These are phyloP conservation scores for Nicotiana obtusifolia DNA, from an alignment of 257 asterid genomes.

Conservation along the genomic window DNA sequence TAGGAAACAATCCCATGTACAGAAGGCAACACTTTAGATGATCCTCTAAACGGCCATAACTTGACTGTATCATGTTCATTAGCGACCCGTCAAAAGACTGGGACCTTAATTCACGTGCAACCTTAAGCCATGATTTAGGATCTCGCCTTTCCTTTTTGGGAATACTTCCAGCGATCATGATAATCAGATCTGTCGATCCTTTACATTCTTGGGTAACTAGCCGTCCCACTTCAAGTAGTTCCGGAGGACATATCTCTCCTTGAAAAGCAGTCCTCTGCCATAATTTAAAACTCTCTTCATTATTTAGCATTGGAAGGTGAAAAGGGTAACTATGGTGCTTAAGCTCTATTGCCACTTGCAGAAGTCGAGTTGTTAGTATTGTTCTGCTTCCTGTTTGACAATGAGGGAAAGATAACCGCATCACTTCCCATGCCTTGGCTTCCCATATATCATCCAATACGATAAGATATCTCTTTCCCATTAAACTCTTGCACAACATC, in stretches of 20 bases:
- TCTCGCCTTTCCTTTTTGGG: no score
- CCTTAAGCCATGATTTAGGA: background rate
- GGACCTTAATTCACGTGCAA: background rate
- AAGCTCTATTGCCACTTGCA: rapidly evolving
- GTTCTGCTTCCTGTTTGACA: background rate
- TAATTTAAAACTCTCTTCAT: background rate
- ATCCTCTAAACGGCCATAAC: background rate
- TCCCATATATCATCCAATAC: slow-evolving; percentile 20
- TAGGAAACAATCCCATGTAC: background rate
- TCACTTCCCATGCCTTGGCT: background rate
- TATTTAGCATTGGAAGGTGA: background rate
- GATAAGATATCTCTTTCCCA: background rate
- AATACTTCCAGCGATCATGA: background rate
- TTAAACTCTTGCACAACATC: background rate
- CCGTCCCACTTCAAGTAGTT: background rate
- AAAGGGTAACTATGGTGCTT: rapidly evolving
- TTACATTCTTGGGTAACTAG: background rate
- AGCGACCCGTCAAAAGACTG: no score
- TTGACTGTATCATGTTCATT: background rate
- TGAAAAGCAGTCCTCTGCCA: background rate
- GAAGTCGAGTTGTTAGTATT: slow-evolving; percentile 16
- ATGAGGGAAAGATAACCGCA: background rate
- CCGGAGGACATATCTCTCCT: background rate
- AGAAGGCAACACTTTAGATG: background rate
- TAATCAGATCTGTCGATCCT: background rate